Evolutionary conservation across 1,284 basidiomycete species (phyloP).

Genomic region (Exsudoporus floridanus): DNA sequence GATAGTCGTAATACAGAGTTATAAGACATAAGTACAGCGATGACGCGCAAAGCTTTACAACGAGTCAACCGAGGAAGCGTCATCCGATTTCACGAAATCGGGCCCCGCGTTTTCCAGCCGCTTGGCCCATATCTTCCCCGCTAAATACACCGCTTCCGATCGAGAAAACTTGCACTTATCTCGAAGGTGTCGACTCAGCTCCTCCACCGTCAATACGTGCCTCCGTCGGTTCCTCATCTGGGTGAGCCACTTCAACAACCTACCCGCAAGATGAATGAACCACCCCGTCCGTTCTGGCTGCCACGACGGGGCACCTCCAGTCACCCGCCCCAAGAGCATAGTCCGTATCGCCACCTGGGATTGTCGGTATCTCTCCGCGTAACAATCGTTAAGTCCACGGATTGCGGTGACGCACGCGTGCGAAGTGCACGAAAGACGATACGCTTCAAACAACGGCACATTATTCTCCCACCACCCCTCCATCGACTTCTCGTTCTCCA

Average conservation of each 20-base stretch:
- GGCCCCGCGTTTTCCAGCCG: slow-evolving; percentile 22
- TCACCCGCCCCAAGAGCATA: slow-evolving; percentile 26
- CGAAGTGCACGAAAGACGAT: slow-evolving; percentile 18
- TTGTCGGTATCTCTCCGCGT: slow-evolving; percentile 18
- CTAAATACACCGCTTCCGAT: slow-evolving; percentile 24
- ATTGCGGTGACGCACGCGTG: slow-evolving; percentile 29
- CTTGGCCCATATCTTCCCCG: slow-evolving; percentile 25
- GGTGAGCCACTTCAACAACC: slow-evolving; percentile 19
- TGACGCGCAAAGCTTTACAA: neutral
- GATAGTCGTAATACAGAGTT: slow-evolving; percentile 9
- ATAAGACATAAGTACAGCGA: neutral
- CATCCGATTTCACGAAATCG: slow-evolving; percentile 26
- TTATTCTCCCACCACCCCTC: slow-evolving; percentile 28
- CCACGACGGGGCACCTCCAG: slow-evolving; percentile 21
- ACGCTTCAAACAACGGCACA: slow-evolving; percentile 12
- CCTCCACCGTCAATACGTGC: slow-evolving; percentile 17
- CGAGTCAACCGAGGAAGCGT: slow-evolving; percentile 21
- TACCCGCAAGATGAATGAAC: slow-evolving; percentile 28
- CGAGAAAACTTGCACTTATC: slow-evolving; percentile 24
- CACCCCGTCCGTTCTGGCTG: slow-evolving; percentile 23
- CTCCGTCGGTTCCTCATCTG: slow-evolving; percentile 13
- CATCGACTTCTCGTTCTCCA: slow-evolving; percentile 34
- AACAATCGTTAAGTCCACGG: slow-evolving; percentile 13
- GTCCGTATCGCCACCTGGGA: slow-evolving; percentile 18
- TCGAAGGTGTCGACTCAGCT: slow-evolving; percentile 25